Percentiles rank a stretch among this genome's conserved stretches.
phyloP scores from a whole-genome alignment of 208 protist species.

The Phytomonas serpens region DNA sequence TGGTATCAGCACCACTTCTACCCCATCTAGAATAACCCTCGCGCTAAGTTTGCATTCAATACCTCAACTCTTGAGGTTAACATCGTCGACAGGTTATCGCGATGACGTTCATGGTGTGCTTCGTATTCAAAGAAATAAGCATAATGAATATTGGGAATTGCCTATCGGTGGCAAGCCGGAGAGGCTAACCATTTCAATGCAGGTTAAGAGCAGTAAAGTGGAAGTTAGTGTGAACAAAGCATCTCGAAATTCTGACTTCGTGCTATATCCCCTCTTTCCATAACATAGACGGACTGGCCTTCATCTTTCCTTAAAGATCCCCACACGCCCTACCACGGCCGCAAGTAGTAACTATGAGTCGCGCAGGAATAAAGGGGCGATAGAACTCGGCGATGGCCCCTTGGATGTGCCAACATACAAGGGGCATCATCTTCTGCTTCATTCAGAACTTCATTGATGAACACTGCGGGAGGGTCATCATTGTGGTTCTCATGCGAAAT shows the following conservation, averaged over 20 bases:
- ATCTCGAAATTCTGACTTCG: not conserved
- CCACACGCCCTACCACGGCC: not conserved
- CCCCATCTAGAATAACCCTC: not conserved
- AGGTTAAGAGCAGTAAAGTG: not conserved
- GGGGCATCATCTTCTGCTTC: not conserved
- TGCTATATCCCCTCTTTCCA: not conserved
- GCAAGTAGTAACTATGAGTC: not conserved
- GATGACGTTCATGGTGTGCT: not conserved
- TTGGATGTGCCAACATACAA: not conserved
- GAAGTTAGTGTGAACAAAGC: not conserved
- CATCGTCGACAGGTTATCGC: not conserved
- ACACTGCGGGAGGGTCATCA: not conserved
- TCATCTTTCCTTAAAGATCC: not conserved
- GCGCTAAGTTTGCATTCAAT: not conserved
- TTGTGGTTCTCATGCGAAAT: not conserved
- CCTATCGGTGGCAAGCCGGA: not conserved
- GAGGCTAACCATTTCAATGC: not conserved
- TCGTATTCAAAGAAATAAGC: not conserved
- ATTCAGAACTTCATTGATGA: not conserved
- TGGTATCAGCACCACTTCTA: not conserved
- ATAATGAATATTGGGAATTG: not conserved
- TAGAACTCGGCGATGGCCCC: not conserved
- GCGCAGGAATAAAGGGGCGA: not conserved
- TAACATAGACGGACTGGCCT: not conserved
- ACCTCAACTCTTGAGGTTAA: not conserved